Evolutionary conservation across 148 eudicot genomes (phyloP).

Genomic region (Vaccinium corymbosum): DNA sequence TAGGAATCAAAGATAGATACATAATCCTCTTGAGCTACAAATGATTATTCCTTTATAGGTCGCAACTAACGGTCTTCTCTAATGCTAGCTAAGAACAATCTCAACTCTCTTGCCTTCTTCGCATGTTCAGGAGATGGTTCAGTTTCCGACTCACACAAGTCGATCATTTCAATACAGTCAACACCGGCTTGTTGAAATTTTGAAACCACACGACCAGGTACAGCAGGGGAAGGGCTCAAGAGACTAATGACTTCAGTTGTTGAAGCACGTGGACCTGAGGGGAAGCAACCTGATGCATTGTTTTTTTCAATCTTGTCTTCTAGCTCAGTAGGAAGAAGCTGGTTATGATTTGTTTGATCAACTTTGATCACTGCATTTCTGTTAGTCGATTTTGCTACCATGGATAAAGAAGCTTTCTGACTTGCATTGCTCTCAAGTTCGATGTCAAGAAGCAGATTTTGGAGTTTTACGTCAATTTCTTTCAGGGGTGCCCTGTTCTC

Average conservation of each 20-base stretch:
- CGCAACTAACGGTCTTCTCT: slow-evolving; percentile 31
- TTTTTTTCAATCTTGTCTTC: slow-evolving; percentile 14
- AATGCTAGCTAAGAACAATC: slow-evolving; percentile 51
- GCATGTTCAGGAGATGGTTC: slow-evolving; percentile 63
- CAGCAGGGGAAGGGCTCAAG: slow-evolving; percentile 59
- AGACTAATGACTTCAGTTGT: slow-evolving; percentile 54
- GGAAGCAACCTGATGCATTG: neutral
- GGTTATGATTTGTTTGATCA: slow-evolving; percentile 18
- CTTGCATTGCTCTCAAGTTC: slow-evolving; percentile 27
- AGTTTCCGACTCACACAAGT: slow-evolving; percentile 63
- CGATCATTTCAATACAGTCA: slow-evolving; percentile 45
- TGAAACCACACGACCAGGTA: slow-evolving; percentile 24
- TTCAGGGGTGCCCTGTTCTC: slow-evolving; percentile 31
- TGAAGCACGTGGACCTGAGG: neutral
- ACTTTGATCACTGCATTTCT: neutral
- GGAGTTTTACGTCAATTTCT: slow-evolving; percentile 51
- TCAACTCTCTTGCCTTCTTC: slow-evolving; percentile 55
- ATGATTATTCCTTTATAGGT: neutral
- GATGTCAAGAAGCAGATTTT: slow-evolving; percentile 54
- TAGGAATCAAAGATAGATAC: neutral
- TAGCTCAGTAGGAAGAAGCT: slow-evolving; percentile 9
- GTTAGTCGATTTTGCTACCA: slow-evolving; percentile 12
- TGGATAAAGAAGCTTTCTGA: neutral
- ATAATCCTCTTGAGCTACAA: neutral
- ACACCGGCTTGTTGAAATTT: slow-evolving; percentile 29